Evolutionary conservation across 257 asterid genomes (phyloP), one percentile per base, ranked within the genome.

Genomic region (Phtheirospermum japonicum): DNA sequence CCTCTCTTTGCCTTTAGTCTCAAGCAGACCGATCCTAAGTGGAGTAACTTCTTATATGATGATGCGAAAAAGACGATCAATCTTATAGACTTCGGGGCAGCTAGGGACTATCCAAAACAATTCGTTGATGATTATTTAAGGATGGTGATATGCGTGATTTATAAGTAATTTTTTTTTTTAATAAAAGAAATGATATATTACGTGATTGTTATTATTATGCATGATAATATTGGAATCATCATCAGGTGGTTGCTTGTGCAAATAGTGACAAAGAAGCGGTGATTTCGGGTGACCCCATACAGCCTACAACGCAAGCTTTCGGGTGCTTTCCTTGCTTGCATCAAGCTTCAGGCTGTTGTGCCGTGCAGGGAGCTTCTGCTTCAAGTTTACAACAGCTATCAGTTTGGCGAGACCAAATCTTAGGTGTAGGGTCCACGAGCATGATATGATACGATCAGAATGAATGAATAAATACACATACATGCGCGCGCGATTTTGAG

Each of bases 11-110:
- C 59, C 60, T 73, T 67, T 50, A 9, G 48, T 65, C 68, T 70
- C 61, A 72, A 70, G 87, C 98, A 92, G 98, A 92, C 98, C 66
- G 98, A 92, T 85, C 98, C 98, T n/a, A 92, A 92, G 61, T 92
- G 98, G 97, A 89, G 97, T 45, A 92, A 92, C 80, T 92, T 92
- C 66, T 75, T 92, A 45, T 92, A 86, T 58, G 85, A 92, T 18
- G 87, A 79, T 42, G 65, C 73, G 66, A 56, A 66, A 28, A 86
- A 79, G 63, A 62, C 80, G 43, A 80, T 91, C 77, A 91, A 91
- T 63, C 98, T 91, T 69, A 88, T 91, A 53, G 98, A 91, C 82
- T 91, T 91, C 36, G 98, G 98, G 57, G 98, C 98, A 66, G 90
- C 98, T 66, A 88, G 89, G 67, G 95, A 76, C 64, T 92, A 71